Conservation (phyloP, 1,139 yeast genomes). For the Yamadazyma songkhlaensis region DNA sequence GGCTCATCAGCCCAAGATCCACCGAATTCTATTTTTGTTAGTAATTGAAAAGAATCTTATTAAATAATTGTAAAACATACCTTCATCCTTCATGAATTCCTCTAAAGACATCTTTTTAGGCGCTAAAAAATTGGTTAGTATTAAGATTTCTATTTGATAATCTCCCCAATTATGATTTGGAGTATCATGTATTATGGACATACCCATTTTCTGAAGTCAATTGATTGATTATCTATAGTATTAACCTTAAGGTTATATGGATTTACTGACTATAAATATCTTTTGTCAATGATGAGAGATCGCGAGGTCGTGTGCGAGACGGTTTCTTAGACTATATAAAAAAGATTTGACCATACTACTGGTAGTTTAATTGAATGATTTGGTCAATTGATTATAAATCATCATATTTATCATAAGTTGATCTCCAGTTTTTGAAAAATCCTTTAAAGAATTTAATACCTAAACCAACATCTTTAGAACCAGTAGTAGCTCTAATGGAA, state of each 20-base stretch:
- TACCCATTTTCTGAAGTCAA: slow-evolving; percentile 4
- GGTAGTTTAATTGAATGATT: no score
- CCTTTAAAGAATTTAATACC: slow-evolving; percentile 39
- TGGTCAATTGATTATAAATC: no score
- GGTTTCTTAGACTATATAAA: background rate
- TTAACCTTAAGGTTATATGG: background rate
- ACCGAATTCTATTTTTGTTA: slow-evolving; percentile 36
- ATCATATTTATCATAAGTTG: slow-evolving; percentile 21
- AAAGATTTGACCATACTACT: no score
- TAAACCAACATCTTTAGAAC: slow-evolving; percentile 42
- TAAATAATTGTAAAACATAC: no score
- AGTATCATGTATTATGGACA: background rate
- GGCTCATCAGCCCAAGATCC: slow-evolving; percentile 82
- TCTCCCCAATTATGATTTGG: no score
- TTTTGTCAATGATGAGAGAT: background rate
- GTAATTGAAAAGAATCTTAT: no score
- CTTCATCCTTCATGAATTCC: slow-evolving; percentile 51
- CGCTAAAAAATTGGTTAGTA: slow-evolving; percentile 16
- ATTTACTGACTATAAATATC: background rate
- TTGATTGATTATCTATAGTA: background rate
- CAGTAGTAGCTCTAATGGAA: slow-evolving; percentile 41
- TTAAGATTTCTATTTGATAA: no score
- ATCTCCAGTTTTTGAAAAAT: slow-evolving; percentile 37
- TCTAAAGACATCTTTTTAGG: slow-evolving; percentile 51
- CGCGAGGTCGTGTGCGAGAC: slow-evolving; percentile 2